Base-by-base conservation (phyloP, 306 rosid species). In the Lathyrus oleraceus region DNA sequence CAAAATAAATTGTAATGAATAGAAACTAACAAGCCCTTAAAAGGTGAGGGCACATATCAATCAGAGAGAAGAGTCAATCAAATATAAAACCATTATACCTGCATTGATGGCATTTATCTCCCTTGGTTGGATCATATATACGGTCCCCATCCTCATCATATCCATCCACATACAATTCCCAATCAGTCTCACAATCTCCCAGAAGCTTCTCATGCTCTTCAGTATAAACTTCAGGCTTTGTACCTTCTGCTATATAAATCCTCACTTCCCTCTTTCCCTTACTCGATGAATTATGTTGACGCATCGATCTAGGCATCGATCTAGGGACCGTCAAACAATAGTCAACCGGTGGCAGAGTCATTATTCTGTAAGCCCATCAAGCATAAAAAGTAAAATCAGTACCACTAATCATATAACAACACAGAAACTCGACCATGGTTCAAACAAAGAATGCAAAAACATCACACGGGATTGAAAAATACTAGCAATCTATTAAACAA, bases 71-170 rank as follows among this genome's bases (percentile, higher is more conserved):
- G 19, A 17, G 61, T 21, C 27, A 25, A 35, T 32, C 12, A 39
- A 6, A 40, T 20, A 63, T 32, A 20, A 57, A 28, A 48, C 15
- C 61, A 61, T 25, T 7, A 45, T 65, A 91, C 97, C 93, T 79
- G 89, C 96, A 91, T 76, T 91, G 97, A 73, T 91, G 97, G 73
- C 97, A 91, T 30, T 85, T 63, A 70, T 83, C 81, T 70, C 97
- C 96, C 36, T 84, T 79, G 75, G 67, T 36, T 11, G 78, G n/a
- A 76, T 91, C 93, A 52, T 80, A 82, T 4, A 91, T 62, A 25
- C 89, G 92, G 39, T 85, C 61, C 72, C 97, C 82, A 59, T 88
- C 89, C 40, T 58, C 72, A 12, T 83, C 96, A 79, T 66, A 85
- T 53, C 96, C 96, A 85, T 91, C 97, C 16, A 87, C 87, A 71